These are phyloP conservation scores for Calonectria henricotiae DNA, from an alignment of 2,329 filamentous ascomycete genomes.

Conservation along the genomic window DNA sequence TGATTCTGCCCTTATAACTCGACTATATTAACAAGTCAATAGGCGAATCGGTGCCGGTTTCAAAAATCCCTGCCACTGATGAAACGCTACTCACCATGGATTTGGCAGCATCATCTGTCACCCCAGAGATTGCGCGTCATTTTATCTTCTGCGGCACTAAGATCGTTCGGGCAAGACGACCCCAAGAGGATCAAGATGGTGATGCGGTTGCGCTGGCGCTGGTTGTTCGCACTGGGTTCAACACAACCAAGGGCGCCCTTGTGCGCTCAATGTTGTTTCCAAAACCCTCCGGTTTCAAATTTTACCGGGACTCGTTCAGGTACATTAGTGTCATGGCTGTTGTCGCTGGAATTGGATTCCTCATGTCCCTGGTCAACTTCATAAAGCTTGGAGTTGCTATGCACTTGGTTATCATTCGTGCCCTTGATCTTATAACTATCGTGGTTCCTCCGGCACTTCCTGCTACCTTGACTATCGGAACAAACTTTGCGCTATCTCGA, in stretches of 20 bases:
- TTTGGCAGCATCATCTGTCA: conserved; percentile 85
- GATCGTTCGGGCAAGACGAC: conserved; percentile 90
- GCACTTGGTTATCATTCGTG: conserved; percentile 93
- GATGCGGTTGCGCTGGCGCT: conserved; percentile 94
- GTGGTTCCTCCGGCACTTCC: conserved; percentile 96
- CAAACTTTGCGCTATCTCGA: conserved; percentile 91
- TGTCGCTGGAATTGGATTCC: conserved; percentile 88
- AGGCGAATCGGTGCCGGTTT: conserved; percentile 96
- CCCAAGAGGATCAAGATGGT: conserved; percentile 87
- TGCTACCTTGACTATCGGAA: conserved; percentile 95
- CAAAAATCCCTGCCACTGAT: conserved; percentile 88
- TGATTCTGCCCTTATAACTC: conserved; percentile 57
- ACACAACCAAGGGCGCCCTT: conserved; percentile 95
- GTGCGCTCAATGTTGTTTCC: conserved; percentile 99
- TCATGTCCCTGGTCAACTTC: conserved; percentile 95
- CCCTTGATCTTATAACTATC: conserved; percentile 96
- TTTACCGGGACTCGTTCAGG: conserved; percentile 96
- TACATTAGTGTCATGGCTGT: conserved; percentile 98
- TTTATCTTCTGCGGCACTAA: conserved; percentile 97
- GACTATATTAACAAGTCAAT: conserved; percentile 30
- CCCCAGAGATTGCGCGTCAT: conserved; percentile 87
- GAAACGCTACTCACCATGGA: conserved; percentile 84
- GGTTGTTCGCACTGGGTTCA: conserved; percentile 95
- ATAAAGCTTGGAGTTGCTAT: conserved; percentile 86
- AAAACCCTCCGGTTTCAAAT: conserved; percentile 98